Percentiles rank a stretch among this genome's conserved stretches.
phyloP scores from a whole-genome alignment of 1,284 basidiomycete genomes.

The Sanghuangporus weigelae region DNA sequence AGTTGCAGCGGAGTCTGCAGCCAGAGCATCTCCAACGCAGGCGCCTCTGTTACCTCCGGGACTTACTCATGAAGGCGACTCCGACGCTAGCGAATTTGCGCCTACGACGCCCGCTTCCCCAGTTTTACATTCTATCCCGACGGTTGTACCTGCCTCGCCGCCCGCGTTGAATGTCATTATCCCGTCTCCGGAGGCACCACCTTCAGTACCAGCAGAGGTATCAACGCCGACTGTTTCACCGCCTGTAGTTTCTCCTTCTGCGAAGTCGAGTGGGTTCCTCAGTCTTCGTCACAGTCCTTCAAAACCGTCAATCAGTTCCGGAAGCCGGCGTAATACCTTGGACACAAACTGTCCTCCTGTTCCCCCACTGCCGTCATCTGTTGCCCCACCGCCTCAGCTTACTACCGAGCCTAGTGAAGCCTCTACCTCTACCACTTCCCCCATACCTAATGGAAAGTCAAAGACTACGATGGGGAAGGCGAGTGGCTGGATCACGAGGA shows the following conservation, averaged over 20 bases:
- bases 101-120: constrained; percentile 31
- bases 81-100: constrained; percentile 17
- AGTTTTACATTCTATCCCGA: constrained; percentile 20
- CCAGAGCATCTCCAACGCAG: constrained; percentile 17
- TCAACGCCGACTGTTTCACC: constrained; percentile 7
- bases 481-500: constrained; percentile 54
- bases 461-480: constrained; percentile 39
- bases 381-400: constrained; percentile 11
- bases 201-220: neutral
- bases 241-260: constrained; percentile 11
- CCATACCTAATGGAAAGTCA: constrained; percentile 22
- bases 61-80: constrained; percentile 35
- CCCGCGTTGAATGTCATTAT: constrained; percentile 22
- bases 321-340: constrained; percentile 19
- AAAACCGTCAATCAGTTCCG: constrained; percentile 19
- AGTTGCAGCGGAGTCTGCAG: neutral
- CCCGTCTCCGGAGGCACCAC: constrained; percentile 15
- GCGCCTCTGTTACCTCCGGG: constrained; percentile 46
- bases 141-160: constrained; percentile 23
- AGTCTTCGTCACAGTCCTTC: constrained; percentile 28
- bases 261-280: constrained; percentile 23
- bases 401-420: constrained; percentile 15
- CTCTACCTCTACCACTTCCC: constrained; percentile 10
- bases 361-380: constrained; percentile 21
- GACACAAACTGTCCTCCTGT: constrained; percentile 19